Conservation (phyloP, 2,329 filamentous ascomycete genomes). For the Lachnellula hyalina region DNA sequence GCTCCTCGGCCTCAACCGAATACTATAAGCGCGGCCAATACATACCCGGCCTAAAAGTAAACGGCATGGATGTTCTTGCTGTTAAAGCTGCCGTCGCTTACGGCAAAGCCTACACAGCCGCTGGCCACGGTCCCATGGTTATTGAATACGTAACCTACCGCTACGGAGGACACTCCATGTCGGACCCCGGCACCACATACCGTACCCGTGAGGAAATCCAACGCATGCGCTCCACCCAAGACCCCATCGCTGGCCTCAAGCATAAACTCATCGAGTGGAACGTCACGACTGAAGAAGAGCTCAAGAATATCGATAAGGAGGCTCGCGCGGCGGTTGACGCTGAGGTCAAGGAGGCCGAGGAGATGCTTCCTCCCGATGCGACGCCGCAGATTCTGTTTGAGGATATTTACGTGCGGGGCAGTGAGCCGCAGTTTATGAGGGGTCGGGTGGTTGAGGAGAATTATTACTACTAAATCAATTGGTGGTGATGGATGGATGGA, state of each 20-base stretch:
- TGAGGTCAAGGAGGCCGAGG: slow-evolving; percentile 86
- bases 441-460: slow-evolving; percentile 89
- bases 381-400: slow-evolving; percentile 84
- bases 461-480: slow-evolving; percentile 51
- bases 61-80: slow-evolving; percentile 98
- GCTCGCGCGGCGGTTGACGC: slow-evolving; percentile 78
- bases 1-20: slow-evolving; percentile 92
- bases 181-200: slow-evolving; percentile 98
- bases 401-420: slow-evolving; percentile 90
- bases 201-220: slow-evolving; percentile 98
- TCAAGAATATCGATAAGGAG: slow-evolving; percentile 94
- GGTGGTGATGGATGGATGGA: not conserved
- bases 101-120: slow-evolving; percentile 79
- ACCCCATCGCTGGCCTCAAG: slow-evolving; percentile 96
- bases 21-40: slow-evolving; percentile 99
- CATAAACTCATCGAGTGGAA: slow-evolving; percentile 97
- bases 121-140: slow-evolving; percentile 87
- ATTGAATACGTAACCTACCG: slow-evolving; percentile 99
- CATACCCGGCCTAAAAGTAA: slow-evolving; percentile 98
- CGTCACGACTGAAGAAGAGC: slow-evolving; percentile 85
- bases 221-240: slow-evolving; percentile 98
- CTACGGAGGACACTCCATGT: slow-evolving; percentile 99
- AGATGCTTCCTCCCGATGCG: slow-evolving; percentile 74
- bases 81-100: slow-evolving; percentile 95
- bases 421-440: slow-evolving; percentile 81